These are phyloP conservation scores for Lithospermum erythrorhizon DNA, from an alignment of 257 asterid species.

Conservation along the genomic window DNA sequence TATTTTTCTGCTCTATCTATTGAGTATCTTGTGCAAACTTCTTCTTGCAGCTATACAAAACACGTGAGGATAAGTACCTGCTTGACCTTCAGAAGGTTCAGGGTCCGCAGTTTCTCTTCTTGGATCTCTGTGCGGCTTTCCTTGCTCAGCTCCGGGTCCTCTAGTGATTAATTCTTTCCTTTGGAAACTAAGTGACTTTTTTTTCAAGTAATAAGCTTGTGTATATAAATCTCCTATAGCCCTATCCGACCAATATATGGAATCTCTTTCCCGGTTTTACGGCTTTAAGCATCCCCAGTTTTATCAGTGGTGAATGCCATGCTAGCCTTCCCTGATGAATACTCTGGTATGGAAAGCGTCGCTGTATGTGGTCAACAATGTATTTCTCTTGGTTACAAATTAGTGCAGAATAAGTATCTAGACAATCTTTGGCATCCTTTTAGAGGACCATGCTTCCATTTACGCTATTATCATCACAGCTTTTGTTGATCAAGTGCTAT, in stretches of 20 bases:
- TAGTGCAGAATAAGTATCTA: no score
- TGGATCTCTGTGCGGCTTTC: constrained; percentile 84
- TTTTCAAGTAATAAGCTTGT: constrained; percentile 23
- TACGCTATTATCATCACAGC: no score
- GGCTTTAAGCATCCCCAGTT: no score
- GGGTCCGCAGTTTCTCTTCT: constrained; percentile 77
- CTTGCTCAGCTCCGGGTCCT: constrained; percentile 85
- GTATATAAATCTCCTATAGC: constrained; percentile 34
- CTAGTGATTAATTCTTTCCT: constrained; percentile 10
- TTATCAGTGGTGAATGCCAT: no score
- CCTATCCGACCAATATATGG: constrained; percentile 16
- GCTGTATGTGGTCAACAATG: no score
- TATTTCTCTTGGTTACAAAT: no score
- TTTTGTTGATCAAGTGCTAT: no score
- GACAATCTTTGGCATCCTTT: no score
- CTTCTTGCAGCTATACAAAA: constrained; percentile 69
- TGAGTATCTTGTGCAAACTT: neutral
- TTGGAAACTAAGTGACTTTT: constrained; percentile 7
- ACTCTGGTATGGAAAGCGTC: no score
- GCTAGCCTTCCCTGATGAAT: no score
- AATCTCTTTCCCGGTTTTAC: no score
- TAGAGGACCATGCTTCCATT: no score
- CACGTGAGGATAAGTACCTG: constrained; percentile 74
- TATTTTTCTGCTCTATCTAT: neutral
- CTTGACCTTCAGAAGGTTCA: constrained; percentile 83